Conservation (phyloP, 2,329 filamentous ascomycete species). For the Penicillium sp. region DNA sequence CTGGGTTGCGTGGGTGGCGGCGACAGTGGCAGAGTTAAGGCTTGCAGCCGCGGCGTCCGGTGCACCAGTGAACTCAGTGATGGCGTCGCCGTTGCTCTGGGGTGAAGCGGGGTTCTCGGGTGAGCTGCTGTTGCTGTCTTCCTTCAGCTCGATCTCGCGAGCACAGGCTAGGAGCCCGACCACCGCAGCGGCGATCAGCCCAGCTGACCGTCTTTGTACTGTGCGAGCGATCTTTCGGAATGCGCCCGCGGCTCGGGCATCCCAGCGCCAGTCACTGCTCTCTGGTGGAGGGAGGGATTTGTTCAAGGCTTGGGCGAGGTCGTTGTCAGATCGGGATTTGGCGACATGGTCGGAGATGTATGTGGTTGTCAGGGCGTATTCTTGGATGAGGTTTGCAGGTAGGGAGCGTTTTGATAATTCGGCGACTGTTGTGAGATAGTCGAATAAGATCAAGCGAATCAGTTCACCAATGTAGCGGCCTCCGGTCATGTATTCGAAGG, state of each 20-base stretch:
- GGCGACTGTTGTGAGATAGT: conserved; percentile 56
- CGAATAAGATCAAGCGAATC: conserved; percentile 66
- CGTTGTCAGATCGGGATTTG: conserved; percentile 47
- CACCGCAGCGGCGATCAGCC: conserved; percentile 69
- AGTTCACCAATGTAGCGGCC: conserved; percentile 76
- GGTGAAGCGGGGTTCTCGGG: conserved; percentile 32
- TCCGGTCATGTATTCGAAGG: conserved; percentile 80
- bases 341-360: conserved; percentile 71
- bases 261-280: conserved; percentile 59
- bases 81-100: conserved; percentile 25
- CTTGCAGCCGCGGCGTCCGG: conserved; percentile 6
- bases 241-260: conserved; percentile 55
- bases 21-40: not conserved
- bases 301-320: conserved; percentile 47
- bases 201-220: conserved; percentile 70
- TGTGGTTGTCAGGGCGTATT: conserved; percentile 66
- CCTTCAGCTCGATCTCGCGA: conserved; percentile 58
- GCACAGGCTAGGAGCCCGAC: conserved; percentile 68
- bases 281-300: conserved; percentile 55
- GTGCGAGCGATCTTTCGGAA: conserved; percentile 67
- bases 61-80: conserved; percentile 14
- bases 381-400: conserved; percentile 55
- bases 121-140: conserved; percentile 39
- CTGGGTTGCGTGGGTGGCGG: conserved; percentile 13
- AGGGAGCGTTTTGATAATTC: conserved; percentile 44